Percentiles rank a stretch among this genome's conserved stretches.
These are phyloP conservation scores for Fusarium odoratissimum DNA, from an alignment of 2,329 filamentous ascomycete species.

Conservation along the genomic window DNA sequence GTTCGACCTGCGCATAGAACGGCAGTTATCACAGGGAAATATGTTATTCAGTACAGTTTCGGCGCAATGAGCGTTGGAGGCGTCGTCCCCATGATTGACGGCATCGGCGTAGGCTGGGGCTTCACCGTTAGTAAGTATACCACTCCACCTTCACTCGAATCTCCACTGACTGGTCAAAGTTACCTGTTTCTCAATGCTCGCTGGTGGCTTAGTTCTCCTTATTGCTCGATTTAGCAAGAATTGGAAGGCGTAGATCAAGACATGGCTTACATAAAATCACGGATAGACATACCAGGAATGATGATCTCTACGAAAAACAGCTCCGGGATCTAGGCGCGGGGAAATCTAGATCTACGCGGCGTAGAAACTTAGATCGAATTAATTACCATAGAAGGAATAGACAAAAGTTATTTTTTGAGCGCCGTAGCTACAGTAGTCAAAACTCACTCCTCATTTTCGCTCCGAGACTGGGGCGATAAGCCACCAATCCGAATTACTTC, in stretches of 20 bases:
- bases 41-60: slow-evolving; percentile 44
- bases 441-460: neutral
- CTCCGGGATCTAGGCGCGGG: neutral
- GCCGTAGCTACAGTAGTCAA: neutral
- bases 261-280: neutral
- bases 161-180: slow-evolving; percentile 12
- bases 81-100: slow-evolving; percentile 41
- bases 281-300: neutral
- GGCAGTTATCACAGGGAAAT: slow-evolving; percentile 44
- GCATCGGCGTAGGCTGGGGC: slow-evolving; percentile 40
- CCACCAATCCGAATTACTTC: neutral
- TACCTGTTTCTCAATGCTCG: slow-evolving; percentile 16
- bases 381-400: slow-evolving; percentile 10
- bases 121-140: slow-evolving; percentile 40
- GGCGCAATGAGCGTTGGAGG: slow-evolving; percentile 43
- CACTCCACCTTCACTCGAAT: accelerated
- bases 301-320: neutral
- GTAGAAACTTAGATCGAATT: neutral
- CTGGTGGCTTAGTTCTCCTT: slow-evolving; percentile 24
- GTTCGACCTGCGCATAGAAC: slow-evolving; percentile 39
- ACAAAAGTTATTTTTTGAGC: slow-evolving; percentile 2
- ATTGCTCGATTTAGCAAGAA: slow-evolving; percentile 37
- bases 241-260: slow-evolving; percentile 30
- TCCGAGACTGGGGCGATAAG: neutral
- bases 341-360: neutral